Conservation (phyloP, 169 alveolate species). For the Cryptosporidium ubiquitum region DNA sequence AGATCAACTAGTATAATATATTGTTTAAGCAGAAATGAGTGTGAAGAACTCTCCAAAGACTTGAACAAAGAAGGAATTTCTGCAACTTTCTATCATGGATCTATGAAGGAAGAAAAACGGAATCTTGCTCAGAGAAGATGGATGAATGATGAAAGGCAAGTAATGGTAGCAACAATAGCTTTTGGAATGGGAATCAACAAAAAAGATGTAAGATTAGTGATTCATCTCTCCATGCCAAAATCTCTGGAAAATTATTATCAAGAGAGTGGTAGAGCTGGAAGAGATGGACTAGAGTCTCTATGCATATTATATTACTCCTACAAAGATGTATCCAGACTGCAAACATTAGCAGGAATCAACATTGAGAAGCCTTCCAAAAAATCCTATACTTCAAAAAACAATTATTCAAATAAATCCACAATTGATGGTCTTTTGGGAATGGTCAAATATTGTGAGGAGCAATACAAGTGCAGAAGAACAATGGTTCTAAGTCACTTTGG, state of each 20-base stretch:
- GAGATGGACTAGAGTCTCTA: constrained; percentile 86
- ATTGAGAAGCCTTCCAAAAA: constrained; percentile 27
- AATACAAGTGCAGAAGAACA: constrained; percentile 84
- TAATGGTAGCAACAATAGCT: constrained; percentile 98
- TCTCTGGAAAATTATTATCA: constrained; percentile 96
- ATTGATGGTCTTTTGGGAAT: constrained; percentile 70
- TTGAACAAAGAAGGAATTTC: constrained; percentile 84
- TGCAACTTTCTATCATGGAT: constrained; percentile 88
- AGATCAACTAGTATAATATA: constrained; percentile 90
- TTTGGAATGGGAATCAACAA: constrained; percentile 99
- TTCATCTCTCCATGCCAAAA: constrained; percentile 96
- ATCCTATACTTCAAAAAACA: constrained; percentile 41
- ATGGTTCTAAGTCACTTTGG: constrained; percentile 86
- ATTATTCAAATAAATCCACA: constrained; percentile 28
- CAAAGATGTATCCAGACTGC: constrained; percentile 80
- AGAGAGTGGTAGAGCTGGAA: constrained; percentile 98
- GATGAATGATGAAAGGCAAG: constrained; percentile 93
- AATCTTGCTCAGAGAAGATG: constrained; percentile 82
- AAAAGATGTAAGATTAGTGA: constrained; percentile 96
- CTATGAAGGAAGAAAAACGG: constrained; percentile 80
- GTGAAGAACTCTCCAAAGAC: constrained; percentile 91
- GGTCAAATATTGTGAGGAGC: constrained; percentile 88
- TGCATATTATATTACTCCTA: constrained; percentile 82
- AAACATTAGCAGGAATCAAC: constrained; percentile 73
- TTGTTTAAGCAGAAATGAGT: constrained; percentile 93